Percentiles rank a stretch among this genome's conserved stretches.
phyloP scores from a whole-genome alignment of 2,329 filamentous ascomycete genomes.

The Gremmenia infestans region DNA sequence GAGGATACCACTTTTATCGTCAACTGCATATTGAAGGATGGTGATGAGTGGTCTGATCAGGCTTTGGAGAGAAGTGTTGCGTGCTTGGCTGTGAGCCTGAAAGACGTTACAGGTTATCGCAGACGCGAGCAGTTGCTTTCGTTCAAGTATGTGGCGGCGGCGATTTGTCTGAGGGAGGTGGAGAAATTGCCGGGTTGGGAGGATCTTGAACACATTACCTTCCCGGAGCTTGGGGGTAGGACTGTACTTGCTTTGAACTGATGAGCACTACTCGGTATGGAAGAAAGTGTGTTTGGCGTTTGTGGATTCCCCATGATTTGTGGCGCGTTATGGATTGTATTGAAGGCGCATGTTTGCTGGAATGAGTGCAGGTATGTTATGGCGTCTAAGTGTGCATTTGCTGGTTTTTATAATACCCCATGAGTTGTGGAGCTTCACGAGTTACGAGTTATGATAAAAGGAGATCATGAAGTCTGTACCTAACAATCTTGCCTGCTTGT shows the following conservation, averaged over 20 bases:
- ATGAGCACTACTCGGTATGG: background rate
- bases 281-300: background rate
- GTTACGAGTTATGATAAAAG: background rate
- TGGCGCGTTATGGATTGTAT: background rate
- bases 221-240: background rate
- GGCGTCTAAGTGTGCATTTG: background rate
- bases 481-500: background rate
- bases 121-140: conserved; percentile 38
- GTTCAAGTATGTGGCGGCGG: conserved; percentile 49
- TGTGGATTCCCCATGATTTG: background rate
- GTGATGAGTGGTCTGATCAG: conserved; percentile 33
- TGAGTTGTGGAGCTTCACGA: background rate
- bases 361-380: background rate
- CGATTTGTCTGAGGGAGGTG: conserved; percentile 45
- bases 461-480: background rate
- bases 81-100: conserved; percentile 40
- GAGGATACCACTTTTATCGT: conserved; percentile 37
- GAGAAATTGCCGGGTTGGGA: conserved; percentile 25
- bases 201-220: background rate
- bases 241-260: background rate
- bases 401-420: background rate
- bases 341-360: background rate
- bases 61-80: conserved; percentile 45
- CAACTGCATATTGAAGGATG: conserved; percentile 39
- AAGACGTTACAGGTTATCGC: conserved; percentile 24